Conservation (phyloP, 257 asterid genomes). For the Gentiana macrophylla region DNA sequence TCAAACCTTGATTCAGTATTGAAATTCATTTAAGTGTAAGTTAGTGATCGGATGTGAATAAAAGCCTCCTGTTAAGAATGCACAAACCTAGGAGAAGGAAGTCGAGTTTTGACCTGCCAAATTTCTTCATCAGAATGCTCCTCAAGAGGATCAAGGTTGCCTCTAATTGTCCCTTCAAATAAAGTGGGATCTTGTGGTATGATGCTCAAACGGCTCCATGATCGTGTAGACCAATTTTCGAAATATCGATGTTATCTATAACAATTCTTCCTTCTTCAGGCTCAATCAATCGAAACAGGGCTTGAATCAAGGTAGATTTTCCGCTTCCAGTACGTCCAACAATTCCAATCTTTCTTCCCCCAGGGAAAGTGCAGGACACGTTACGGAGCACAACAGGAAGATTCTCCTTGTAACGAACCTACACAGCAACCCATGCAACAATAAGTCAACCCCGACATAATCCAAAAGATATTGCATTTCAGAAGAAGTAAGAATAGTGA, state of each 20-base stretch:
- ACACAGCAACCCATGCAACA: slow-evolving; percentile 2
- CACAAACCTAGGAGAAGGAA: too few relatives aligned
- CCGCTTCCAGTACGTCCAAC: slow-evolving; percentile 99
- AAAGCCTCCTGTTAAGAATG: neutral
- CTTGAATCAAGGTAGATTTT: slow-evolving; percentile 95
- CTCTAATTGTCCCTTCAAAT: slow-evolving; percentile 94
- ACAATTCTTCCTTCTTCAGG: slow-evolving; percentile 84
- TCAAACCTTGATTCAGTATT: too few relatives aligned
- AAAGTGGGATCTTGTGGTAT: slow-evolving; percentile 97
- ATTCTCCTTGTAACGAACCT: slow-evolving; percentile 89
- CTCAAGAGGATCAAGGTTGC: slow-evolving; percentile 84
- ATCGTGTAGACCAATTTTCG: slow-evolving; percentile 87
- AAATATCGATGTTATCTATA: slow-evolving; percentile 73
- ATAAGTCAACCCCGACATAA: neutral
- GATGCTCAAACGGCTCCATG: slow-evolving; percentile 80
- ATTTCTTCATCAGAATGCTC: slow-evolving; percentile 81
- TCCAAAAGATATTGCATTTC: too few relatives aligned
- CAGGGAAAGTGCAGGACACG: slow-evolving; percentile 82
- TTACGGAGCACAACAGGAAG: slow-evolving; percentile 97
- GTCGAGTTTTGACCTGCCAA: slow-evolving; percentile 60
- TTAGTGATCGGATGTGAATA: too few relatives aligned
- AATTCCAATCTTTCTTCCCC: slow-evolving; percentile 90
- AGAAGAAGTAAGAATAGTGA: too few relatives aligned
- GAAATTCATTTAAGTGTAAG: too few relatives aligned
- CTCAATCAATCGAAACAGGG: slow-evolving; percentile 85